phyloP scores from a whole-genome alignment of 225 moss, liverwort and hornwort species.

The Physcomitrellopsis africana region DNA sequence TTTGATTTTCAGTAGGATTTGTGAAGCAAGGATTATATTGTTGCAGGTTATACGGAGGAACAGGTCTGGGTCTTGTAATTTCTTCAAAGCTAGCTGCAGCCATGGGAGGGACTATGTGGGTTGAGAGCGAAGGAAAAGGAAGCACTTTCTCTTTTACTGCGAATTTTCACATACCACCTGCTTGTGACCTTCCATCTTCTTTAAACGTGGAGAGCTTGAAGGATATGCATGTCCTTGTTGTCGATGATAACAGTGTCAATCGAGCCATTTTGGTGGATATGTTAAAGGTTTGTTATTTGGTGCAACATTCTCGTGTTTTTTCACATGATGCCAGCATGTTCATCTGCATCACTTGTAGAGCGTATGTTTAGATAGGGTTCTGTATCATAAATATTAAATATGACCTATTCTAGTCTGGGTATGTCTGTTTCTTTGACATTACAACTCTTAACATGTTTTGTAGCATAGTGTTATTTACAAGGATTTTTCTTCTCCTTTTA shows the following conservation, averaged over 20 bases:
- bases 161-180: constrained; percentile 65
- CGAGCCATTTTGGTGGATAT: constrained; percentile 59
- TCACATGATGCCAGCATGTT: background rate
- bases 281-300: constrained; percentile 50
- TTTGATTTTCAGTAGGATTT: background rate
- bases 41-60: constrained; percentile 65
- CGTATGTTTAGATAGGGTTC: background rate
- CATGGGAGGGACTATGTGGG: constrained; percentile 73
- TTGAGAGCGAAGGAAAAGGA: constrained; percentile 66
- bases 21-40: background rate
- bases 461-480: constrained; percentile 18
- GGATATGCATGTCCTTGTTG: constrained; percentile 55
- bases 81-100: constrained; percentile 68
- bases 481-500: constrained; percentile 15
- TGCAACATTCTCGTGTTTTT: background rate
- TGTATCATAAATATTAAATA: background rate
- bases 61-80: constrained; percentile 65
- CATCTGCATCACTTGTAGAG: constrained; percentile 13
- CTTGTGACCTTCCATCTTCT: constrained; percentile 61
- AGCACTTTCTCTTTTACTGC: constrained; percentile 66
- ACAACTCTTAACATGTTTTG: background rate
- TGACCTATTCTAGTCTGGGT: background rate
- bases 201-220: constrained; percentile 54
- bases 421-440: background rate
- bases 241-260: constrained; percentile 62